Evolutionary conservation across 352 stramenopile genomes (phyloP).

Genomic region (Globisporangium spinosum): DNA sequence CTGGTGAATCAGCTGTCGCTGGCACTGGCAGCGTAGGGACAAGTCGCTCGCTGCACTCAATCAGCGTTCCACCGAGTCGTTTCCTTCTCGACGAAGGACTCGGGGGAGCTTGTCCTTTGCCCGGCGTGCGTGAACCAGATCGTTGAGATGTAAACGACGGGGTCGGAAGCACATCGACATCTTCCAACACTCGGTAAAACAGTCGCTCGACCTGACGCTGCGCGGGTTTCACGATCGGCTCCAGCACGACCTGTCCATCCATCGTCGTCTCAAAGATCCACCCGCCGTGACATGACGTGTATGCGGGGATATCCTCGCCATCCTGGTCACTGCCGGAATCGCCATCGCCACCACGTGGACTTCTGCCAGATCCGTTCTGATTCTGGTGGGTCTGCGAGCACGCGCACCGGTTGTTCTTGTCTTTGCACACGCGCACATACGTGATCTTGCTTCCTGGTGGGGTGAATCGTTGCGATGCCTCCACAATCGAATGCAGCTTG

Average conservation of each 20-base stretch:
- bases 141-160: conserved; percentile 23
- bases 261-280: conserved; percentile 88
- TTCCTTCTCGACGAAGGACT: conserved; percentile 47
- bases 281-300: conserved; percentile 53
- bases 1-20: background rate
- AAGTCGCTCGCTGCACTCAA: conserved; percentile 80
- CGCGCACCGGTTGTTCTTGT: conserved; percentile 60
- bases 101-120: conserved; percentile 13
- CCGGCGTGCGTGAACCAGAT: background rate
- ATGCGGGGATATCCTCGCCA: conserved; percentile 14
- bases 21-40: conserved; percentile 30
- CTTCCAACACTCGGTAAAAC: conserved; percentile 75
- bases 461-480: conserved; percentile 80
- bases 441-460: conserved; percentile 78
- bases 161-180: conserved; percentile 62
- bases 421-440: conserved; percentile 78
- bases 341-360: background rate
- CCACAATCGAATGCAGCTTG: conserved; percentile 79
- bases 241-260: conserved; percentile 75
- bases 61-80: conserved; percentile 58
- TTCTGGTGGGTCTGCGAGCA: conserved; percentile 50
- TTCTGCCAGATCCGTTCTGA: background rate
- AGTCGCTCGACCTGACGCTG: conserved; percentile 67
- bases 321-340: background rate
- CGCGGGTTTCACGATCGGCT: conserved; percentile 56